Evolutionary conservation across 78 protist species (phyloP).

Genomic region (Guillardia theta): DNA sequence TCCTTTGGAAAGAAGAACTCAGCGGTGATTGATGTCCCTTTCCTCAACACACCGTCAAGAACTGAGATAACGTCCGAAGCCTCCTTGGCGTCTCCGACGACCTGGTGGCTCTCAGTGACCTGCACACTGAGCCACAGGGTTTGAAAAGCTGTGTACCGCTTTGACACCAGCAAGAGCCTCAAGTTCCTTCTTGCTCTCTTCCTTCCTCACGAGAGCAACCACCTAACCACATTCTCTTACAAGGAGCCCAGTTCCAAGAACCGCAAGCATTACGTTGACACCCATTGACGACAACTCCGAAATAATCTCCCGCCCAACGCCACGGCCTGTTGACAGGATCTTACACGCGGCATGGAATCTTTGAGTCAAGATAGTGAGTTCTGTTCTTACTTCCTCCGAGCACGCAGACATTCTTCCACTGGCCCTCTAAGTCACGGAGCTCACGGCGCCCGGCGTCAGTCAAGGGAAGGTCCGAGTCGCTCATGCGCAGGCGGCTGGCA

Average conservation of each 20-base stretch:
- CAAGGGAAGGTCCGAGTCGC: not conserved
- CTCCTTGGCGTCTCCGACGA: not conserved
- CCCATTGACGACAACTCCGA: no score
- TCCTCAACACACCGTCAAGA: constrained; percentile 27
- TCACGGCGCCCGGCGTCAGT: constrained; percentile 21
- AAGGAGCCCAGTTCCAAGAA: no score
- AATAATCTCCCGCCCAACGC: no score
- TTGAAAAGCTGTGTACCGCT: not conserved
- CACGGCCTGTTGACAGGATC: no score
- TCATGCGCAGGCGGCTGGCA: no score
- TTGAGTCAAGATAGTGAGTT: no score
- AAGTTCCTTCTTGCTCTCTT: not conserved
- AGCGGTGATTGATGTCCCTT: no score
- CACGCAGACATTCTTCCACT: constrained; percentile 14
- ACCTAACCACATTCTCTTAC: not conserved
- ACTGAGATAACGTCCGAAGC: not conserved
- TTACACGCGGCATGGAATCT: no score
- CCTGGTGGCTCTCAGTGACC: not conserved
- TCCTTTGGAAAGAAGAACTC: no score
- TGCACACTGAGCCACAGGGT: not conserved
- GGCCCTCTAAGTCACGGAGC: constrained; percentile 1
- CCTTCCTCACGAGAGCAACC: not conserved
- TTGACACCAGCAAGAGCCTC: not conserved
- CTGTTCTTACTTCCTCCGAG: not conserved
- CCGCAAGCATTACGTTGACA: no score